Conservation (phyloP, 2,329 filamentous ascomycete genomes). For the Colletotrichum sp. region DNA sequence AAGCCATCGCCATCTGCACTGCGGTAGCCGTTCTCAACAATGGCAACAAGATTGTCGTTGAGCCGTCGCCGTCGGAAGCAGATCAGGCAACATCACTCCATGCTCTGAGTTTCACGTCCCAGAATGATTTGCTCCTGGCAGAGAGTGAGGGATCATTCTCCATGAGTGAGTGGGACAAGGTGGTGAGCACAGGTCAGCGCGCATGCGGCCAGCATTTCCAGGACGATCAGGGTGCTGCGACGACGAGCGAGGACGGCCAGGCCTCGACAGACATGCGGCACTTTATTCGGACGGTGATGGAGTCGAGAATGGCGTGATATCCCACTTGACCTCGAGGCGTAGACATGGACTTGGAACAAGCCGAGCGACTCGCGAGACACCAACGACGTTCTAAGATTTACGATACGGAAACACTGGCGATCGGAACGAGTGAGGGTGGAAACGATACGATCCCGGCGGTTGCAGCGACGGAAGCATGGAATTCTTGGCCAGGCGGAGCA, state of each 20-base stretch:
- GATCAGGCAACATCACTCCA: slow-evolving; percentile 74
- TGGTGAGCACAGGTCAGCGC: slow-evolving; percentile 67
- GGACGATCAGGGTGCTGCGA: slow-evolving; percentile 42
- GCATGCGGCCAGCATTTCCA: slow-evolving; percentile 62
- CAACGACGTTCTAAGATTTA: background rate
- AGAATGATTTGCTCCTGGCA: slow-evolving; percentile 74
- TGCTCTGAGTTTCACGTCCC: slow-evolving; percentile 81
- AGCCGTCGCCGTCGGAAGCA: slow-evolving; percentile 69
- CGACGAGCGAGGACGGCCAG: slow-evolving; percentile 48
- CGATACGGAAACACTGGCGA: background rate
- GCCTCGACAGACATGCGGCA: slow-evolving; percentile 57
- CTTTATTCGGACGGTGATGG: slow-evolving; percentile 67
- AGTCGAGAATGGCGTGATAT: slow-evolving; percentile 52
- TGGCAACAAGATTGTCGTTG: slow-evolving; percentile 50
- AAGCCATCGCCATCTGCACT: slow-evolving; percentile 71
- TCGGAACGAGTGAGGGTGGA: background rate
- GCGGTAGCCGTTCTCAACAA: slow-evolving; percentile 62
- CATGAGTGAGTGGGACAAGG: slow-evolving; percentile 75
- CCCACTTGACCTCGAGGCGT: background rate
- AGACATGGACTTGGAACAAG: background rate
- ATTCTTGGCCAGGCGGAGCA: background rate
- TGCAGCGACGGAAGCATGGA: background rate
- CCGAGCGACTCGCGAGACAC: background rate
- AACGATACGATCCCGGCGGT: background rate
- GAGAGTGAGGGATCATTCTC: slow-evolving; percentile 85